Base-by-base conservation (phyloP, 2,329 filamentous ascomycete genomes). In the Xylaria polymorpha region DNA sequence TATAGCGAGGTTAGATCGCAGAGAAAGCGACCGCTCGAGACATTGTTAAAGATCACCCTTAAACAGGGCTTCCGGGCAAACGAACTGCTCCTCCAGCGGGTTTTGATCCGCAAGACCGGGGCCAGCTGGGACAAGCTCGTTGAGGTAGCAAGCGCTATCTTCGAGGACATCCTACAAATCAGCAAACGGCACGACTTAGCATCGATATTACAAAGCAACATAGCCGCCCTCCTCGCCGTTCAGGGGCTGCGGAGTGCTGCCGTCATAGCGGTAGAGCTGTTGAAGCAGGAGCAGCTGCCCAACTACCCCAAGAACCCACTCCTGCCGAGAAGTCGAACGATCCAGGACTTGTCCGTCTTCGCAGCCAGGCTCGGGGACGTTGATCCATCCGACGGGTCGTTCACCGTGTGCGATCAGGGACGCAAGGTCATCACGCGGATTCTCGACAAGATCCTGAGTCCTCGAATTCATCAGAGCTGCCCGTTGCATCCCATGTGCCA, bases 271-370 rank as follows among this genome's bases (percentile, higher is more conserved):
- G 76, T 80, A 32, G 79, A 80, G 68, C 67, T 81, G 56, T 69
- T 80, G 37, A 78, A 78, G 63, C 79, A 80, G 69, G 79, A 81
- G 61, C 77, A 78, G 66, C 73, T 76, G 5, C 75, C 76, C n/a
- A 76, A 76, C 18, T 77, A 79, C 60, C 78, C 78, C 8, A 76
- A 74, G 67, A 72, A 76, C n/a, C 77, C 77, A n/a, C 71, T 78
- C 46, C 64, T 81, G 22, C 78, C 78, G 18, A 74, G 79, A 29
- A 80, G 79, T 62, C 76, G 78, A 59, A 81, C 79, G 5, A 80
- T 81, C 22, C 79, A 80, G 67, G 77, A 80, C 60, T 70, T 81
- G 15, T 76, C 79, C 15, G 77, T 80, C 4, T 80, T 81, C 51
- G 79, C 78, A 14, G 74, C 78, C 25, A 64, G 77, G n/a, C 71